Base-by-base conservation (phyloP, 2,329 filamentous ascomycete genomes). In the Phoma sp. region DNA sequence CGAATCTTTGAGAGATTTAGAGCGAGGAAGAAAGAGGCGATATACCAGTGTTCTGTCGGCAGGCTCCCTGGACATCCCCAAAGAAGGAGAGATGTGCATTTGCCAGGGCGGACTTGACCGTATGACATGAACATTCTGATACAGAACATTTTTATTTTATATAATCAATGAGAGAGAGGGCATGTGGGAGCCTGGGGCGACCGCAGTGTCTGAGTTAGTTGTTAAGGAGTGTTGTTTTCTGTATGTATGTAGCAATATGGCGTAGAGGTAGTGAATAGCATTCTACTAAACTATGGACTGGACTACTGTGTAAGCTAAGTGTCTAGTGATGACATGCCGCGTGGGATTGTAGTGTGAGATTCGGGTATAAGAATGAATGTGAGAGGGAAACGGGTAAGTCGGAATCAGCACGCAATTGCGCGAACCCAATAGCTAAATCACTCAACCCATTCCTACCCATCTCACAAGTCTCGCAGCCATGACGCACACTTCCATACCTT, bases 41-140 rank as follows among this genome's bases (percentile, higher is more conserved):
- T 44, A 45, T 45, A 49, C 45, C 52, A 40, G 40, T 54, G 45
- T 54, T 49, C 52, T 54, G 52, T 54, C 52, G 52, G 52, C 52
- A 49, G 52, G 45, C 27, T 40, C 51, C 18, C 51, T 54, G 52
- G 46, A 54, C 52, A 52, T 32, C 18, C 18, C 18, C 18, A 18
- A 18, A 18, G 18, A 18, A 18, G 18, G 18, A 18, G 44, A 38
- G 49, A 29, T 9, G 40, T 45, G 39, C 45, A 49, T 49, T 18
- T 45, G 36, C 45, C 52, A 54, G 52, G 52, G 18, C 49, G 6
- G 52, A 54, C 40, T 37, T 54, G 45, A 48, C 27, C 52, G 27
- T 35, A 54, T 54, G 52, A 54, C 46, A 54, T 54, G 52, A 54
- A 49, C 45, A 45, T 54, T 54, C 51, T 49, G 51, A 54, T 54